A percentile compares a stretch with the other conserved stretches of the same genome.
Conservation (phyloP, 202 grass and related monocot species). For the Setaria viridis region DNA sequence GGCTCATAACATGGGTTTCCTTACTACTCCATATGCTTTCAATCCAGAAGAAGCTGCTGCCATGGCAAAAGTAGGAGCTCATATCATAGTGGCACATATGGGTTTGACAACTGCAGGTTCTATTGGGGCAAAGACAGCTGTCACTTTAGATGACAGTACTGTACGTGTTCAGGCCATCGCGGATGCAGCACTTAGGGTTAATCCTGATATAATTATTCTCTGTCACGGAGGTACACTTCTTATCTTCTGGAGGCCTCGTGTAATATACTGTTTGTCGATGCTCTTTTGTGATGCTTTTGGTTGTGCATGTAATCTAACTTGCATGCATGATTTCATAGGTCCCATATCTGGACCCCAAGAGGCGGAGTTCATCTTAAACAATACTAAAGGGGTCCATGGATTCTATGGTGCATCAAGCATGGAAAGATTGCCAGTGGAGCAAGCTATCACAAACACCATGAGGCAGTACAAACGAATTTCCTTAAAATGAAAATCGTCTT, state of each 20-base stretch:
- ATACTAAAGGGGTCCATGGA: conserved; percentile 79
- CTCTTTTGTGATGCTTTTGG: background rate
- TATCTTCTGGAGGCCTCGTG: background rate
- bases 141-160: conserved; percentile 70
- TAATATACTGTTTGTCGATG: conserved; percentile 10
- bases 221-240: conserved; percentile 80
- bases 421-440: conserved; percentile 89
- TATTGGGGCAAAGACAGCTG: conserved; percentile 83
- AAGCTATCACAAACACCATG: conserved; percentile 85
- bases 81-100: conserved; percentile 94
- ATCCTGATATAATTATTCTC: conserved; percentile 83
- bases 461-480: conserved; percentile 90
- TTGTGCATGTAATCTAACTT: conserved; percentile 16
- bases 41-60: conserved; percentile 76
- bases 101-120: conserved; percentile 93
- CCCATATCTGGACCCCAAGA: conserved; percentile 88
- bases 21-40: conserved; percentile 92
- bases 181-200: conserved; percentile 71
- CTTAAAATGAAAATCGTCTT: conserved; percentile 54
- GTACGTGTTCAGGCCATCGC: conserved; percentile 74
- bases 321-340: conserved; percentile 49
- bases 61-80: conserved; percentile 89
- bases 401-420: conserved; percentile 98
- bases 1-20: conserved; percentile 76
- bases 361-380: conserved; percentile 83